These are phyloP conservation scores for Alternaria atra DNA, from an alignment of 2,329 filamentous ascomycete genomes.

Conservation along the genomic window DNA sequence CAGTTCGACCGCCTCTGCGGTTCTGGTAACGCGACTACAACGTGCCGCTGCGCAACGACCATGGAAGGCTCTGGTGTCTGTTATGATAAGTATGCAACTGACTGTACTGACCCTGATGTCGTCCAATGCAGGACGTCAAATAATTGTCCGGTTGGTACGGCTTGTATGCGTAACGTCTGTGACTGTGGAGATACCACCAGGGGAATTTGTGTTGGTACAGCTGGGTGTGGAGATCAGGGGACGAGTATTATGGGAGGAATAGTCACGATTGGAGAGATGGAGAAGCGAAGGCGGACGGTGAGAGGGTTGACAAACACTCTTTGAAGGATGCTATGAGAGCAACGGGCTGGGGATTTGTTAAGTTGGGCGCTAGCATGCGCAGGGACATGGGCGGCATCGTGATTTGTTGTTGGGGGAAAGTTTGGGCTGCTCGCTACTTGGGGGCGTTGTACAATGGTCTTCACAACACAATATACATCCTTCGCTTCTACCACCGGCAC, in stretches of 20 bases:
- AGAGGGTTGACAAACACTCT: constrained; percentile 2
- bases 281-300: constrained; percentile 19
- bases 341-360: background rate
- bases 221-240: constrained; percentile 28
- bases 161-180: constrained; percentile 30
- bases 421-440: background rate
- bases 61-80: constrained; percentile 38
- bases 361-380: background rate
- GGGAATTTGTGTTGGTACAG: constrained; percentile 33
- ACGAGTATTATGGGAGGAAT: constrained; percentile 22
- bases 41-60: constrained; percentile 42
- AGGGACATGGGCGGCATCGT: background rate
- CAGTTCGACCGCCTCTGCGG: constrained; percentile 37
- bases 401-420: constrained; percentile 2
- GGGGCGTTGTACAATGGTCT: constrained; percentile 5
- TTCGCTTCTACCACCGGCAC: constrained; percentile 10
- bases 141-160: constrained; percentile 26
- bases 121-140: background rate
- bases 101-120: constrained; percentile 18
- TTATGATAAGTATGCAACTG: constrained; percentile 34
- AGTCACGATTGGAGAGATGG: constrained; percentile 22
- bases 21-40: constrained; percentile 18
- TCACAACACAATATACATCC: constrained; percentile 15
- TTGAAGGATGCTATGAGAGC: background rate
- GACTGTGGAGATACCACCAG: constrained; percentile 18